A percentile compares a stretch with the other conserved stretches of the same genome.
Conservation (phyloP, 2,329 filamentous ascomycete genomes). For the Nothophaeocryptopus gaeumannii region DNA sequence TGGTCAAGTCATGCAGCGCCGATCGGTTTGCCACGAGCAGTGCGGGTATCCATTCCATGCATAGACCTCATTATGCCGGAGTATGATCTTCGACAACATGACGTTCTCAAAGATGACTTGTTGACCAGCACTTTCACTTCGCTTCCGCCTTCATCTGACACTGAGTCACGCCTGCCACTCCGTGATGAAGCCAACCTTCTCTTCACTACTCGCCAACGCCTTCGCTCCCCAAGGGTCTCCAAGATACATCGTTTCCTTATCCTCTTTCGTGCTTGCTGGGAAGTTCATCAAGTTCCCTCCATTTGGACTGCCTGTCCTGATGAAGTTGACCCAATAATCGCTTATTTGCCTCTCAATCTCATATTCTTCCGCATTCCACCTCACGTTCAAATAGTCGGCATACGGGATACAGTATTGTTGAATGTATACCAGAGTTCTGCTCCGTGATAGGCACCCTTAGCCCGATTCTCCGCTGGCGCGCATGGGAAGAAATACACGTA, state of each 20-base stretch:
- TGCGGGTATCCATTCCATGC: too few species aligned
- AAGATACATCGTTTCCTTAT: constrained; percentile 5
- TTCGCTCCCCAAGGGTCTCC: neutral
- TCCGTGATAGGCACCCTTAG: neutral
- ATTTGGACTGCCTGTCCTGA: neutral
- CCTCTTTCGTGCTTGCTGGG: neutral
- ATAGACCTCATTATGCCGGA: too few species aligned
- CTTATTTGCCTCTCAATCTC: neutral
- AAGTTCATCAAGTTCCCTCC: neutral
- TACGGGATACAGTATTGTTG: constrained; percentile 4
- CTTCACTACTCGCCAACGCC: neutral
- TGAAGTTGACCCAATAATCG: constrained; percentile 1
- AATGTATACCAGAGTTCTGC: constrained; percentile 1
- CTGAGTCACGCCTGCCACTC: too few species aligned
- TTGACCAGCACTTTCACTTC: too few species aligned
- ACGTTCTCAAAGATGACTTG: too few species aligned
- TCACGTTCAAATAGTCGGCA: neutral
- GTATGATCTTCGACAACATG: too few species aligned
- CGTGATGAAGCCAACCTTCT: constrained; percentile 4
- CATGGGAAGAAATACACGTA: neutral
- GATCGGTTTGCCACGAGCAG: too few species aligned
- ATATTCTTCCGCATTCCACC: neutral
- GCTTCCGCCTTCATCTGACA: too few species aligned
- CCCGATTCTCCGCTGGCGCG: neutral
- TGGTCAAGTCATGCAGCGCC: too few species aligned